A percentile compares a stretch with the other conserved stretches of the same genome.
phyloP scores from a whole-genome alignment of 805 yeast genomes.

The Nakazawaea holstii region DNA sequence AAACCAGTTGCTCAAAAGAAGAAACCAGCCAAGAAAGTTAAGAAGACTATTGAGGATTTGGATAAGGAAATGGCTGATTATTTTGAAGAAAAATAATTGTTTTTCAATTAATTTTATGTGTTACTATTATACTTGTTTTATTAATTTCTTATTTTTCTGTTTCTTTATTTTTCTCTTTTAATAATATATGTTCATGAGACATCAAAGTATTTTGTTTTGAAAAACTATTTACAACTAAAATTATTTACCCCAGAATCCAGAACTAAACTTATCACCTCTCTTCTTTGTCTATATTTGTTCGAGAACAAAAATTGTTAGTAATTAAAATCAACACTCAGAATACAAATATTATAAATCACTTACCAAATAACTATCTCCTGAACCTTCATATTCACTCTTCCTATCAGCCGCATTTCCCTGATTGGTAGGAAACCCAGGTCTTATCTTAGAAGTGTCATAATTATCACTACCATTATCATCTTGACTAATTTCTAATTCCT shows the following conservation, averaged over 20 bases:
- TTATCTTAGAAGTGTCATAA: slow-evolving; percentile 30
- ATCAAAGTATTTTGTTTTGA: too few relatives aligned
- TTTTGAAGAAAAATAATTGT: slow-evolving; percentile 44
- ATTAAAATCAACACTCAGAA: too few relatives aligned
- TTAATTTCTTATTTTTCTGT: slow-evolving; percentile 9
- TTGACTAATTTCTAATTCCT: slow-evolving; percentile 25
- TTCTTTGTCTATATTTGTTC: slow-evolving; percentile 20
- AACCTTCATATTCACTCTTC: slow-evolving; percentile 63
- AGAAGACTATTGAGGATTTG: slow-evolving; percentile 84
- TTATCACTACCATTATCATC: slow-evolving; percentile 24
- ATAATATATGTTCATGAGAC: neutral
- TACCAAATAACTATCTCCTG: slow-evolving; percentile 57
- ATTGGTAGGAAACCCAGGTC: slow-evolving; percentile 51
- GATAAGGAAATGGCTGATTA: slow-evolving; percentile 99
- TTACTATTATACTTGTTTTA: neutral
- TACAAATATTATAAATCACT: too few relatives aligned
- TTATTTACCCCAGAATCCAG: slow-evolving; percentile 14
- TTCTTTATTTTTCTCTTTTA: neutral
- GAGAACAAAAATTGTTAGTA: neutral
- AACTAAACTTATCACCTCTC: slow-evolving; percentile 29
- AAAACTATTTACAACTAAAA: neutral
- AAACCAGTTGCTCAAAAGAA: slow-evolving; percentile 21
- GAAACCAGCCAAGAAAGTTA: slow-evolving; percentile 42
- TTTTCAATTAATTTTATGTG: neutral
- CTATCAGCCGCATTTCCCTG: slow-evolving; percentile 33